phyloP scores from a whole-genome alignment of 2,329 filamentous ascomycete species.

The Pestalotiopsis sp. region DNA sequence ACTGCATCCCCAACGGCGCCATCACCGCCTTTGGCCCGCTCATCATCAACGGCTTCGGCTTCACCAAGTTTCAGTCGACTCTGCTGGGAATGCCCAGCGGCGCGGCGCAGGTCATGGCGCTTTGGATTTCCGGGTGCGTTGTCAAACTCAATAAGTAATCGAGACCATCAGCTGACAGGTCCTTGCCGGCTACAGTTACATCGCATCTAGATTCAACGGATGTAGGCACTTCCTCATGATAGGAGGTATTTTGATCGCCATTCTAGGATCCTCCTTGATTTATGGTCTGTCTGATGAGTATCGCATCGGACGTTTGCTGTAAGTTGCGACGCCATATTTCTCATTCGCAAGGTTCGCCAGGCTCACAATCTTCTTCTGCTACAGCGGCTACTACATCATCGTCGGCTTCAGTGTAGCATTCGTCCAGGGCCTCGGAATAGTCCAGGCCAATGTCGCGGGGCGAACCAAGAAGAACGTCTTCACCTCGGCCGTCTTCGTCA shows the following conservation, averaged over 20 bases:
- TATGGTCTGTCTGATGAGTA: not conserved
- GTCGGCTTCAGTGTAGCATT: conserved; percentile 3
- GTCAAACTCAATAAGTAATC: too few species aligned
- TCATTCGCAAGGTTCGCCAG: not conserved
- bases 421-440: not conserved
- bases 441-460: conserved; percentile 5
- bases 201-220: not conserved
- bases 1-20: conserved; percentile 64
- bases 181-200: not conserved
- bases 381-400: conserved; percentile 1
- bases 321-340: not conserved
- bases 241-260: not conserved
- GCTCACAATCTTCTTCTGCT: not conserved
- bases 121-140: conserved; percentile 3
- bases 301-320: not conserved
- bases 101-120: conserved; percentile 3
- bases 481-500: conserved; percentile 6
- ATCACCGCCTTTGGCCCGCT: conserved; percentile 23
- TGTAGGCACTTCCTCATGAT: conserved; percentile 3
- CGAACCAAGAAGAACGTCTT: conserved; percentile 9
- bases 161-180: too few species aligned
- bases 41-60: conserved; percentile 2
- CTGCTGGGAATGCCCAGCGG: conserved; percentile 8
- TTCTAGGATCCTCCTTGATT: not conserved
- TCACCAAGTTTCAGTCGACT: conserved; percentile 2